Percentiles rank a stretch among this genome's conserved stretches.
Evolutionary conservation across 208 protist species (phyloP).

Genomic region (Herpetomonas samuelpessoai): DNA sequence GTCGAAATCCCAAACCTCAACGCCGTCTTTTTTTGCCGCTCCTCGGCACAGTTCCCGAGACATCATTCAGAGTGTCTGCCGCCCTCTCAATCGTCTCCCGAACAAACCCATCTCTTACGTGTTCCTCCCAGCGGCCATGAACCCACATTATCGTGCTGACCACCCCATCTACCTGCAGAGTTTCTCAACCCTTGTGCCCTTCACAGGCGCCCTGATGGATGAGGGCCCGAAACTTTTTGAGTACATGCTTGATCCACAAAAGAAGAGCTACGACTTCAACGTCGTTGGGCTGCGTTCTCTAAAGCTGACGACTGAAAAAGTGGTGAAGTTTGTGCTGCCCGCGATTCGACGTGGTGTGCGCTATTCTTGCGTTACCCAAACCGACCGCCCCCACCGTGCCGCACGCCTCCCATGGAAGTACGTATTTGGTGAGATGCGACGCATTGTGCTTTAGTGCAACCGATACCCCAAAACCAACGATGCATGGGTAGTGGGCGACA

Average conservation of each 20-base stretch:
- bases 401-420: conserved; percentile 66
- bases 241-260: conserved; percentile 80
- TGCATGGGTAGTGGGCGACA: conserved; percentile 72
- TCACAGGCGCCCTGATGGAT: conserved; percentile 83
- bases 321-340: conserved; percentile 62
- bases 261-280: conserved; percentile 67
- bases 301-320: conserved; percentile 46
- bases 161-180: conserved; percentile 69
- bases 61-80: conserved; percentile 83
- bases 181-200: conserved; percentile 73
- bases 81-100: conserved; percentile 59
- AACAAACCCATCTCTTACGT: conserved; percentile 62
- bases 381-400: conserved; percentile 60
- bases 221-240: conserved; percentile 75
- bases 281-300: conserved; percentile 67
- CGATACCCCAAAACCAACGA: conserved; percentile 82
- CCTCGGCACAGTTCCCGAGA: conserved; percentile 77
- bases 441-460: conserved; percentile 69
- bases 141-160: conserved; percentile 29
- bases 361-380: conserved; percentile 54
- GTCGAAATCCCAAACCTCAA: conserved; percentile 78
- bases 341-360: conserved; percentile 72
- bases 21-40: conserved; percentile 74
- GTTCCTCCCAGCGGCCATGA: conserved; percentile 69
- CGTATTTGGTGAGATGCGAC: conserved; percentile 63